Conservation (phyloP, 257 asterid species). For the Lycium barbarum region DNA sequence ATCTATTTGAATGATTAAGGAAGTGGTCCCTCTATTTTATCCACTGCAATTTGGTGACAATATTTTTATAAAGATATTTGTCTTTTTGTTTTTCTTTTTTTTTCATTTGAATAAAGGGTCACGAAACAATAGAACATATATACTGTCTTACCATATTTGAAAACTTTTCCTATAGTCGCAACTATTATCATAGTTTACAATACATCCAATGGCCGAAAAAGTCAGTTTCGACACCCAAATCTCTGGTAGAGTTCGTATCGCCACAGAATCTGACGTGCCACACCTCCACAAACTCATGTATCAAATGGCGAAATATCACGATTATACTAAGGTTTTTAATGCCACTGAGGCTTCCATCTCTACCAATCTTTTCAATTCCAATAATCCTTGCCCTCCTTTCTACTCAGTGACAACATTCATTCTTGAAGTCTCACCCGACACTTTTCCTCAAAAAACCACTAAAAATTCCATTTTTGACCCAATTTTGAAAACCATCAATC, state of each 20-base stretch:
- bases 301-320: slow-evolving; percentile 67
- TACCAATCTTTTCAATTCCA: slow-evolving; percentile 60
- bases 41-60: background rate
- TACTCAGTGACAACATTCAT: slow-evolving; percentile 58
- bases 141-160: background rate
- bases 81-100: too few relatives aligned
- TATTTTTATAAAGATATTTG: background rate
- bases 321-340: slow-evolving; percentile 54
- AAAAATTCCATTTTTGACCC: slow-evolving; percentile 27
- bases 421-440: slow-evolving; percentile 57
- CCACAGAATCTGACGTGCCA: slow-evolving; percentile 58
- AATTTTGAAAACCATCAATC: background rate
- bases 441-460: slow-evolving; percentile 34
- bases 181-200: background rate
- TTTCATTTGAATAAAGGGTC: background rate
- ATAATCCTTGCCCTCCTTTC: slow-evolving; percentile 56
- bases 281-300: slow-evolving; percentile 73
- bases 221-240: slow-evolving; percentile 23
- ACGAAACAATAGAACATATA: background rate
- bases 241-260: slow-evolving; percentile 61
- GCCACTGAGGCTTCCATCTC: slow-evolving; percentile 58
- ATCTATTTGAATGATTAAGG: background rate
- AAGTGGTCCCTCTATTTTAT: background rate
- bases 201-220: background rate
- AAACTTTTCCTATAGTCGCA: background rate